These are phyloP conservation scores for Eurotiales sp. DNA, from an alignment of 2,329 filamentous ascomycete genomes.

Conservation along the genomic window DNA sequence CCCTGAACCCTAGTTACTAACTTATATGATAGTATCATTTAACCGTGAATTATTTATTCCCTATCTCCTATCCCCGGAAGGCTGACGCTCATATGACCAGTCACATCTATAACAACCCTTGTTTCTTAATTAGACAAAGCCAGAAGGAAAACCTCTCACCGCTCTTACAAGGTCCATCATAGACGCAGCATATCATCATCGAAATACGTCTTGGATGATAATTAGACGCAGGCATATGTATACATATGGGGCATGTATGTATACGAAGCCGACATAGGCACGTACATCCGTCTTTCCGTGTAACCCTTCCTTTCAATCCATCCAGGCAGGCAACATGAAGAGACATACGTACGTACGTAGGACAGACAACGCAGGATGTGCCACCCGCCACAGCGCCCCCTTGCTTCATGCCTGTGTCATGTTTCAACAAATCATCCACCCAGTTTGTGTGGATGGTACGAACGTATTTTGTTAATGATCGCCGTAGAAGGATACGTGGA, in stretches of 20 bases:
- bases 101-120: not conserved
- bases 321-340: not conserved
- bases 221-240: not conserved
- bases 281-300: not conserved
- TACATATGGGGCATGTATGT: not conserved
- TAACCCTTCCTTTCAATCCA: constrained; percentile 2
- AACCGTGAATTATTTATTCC: too few relatives aligned
- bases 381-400: too few relatives aligned
- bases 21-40: too few relatives aligned
- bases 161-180: not conserved
- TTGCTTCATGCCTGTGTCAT: not conserved
- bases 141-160: not conserved
- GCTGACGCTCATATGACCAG: not conserved
- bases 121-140: not conserved
- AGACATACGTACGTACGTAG: too few relatives aligned
- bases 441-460: too few relatives aligned
- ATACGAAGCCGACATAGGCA: not conserved
- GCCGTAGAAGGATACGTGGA: not conserved
- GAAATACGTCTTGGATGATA: not conserved
- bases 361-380: too few relatives aligned
- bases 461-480: not conserved
- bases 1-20: constrained; percentile 3
- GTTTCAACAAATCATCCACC: not conserved
- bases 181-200: not conserved
- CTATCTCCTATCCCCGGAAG: not conserved